These are phyloP conservation scores for Russula virescens DNA, from an alignment of 768 basidiomycete genomes.

Conservation along the genomic window DNA sequence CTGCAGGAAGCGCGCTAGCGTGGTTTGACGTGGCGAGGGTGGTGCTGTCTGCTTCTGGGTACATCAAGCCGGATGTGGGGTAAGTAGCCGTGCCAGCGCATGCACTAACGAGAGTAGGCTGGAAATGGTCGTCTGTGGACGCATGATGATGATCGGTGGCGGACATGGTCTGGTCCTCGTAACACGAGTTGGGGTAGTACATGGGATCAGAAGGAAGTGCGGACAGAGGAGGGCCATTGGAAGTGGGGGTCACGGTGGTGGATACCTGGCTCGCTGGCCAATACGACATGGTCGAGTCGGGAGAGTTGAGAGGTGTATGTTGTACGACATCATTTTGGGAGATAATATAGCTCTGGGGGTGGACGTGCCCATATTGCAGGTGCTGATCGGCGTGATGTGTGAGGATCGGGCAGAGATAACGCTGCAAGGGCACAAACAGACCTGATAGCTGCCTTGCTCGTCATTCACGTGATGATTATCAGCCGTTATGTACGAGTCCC, in stretches of 20 bases:
- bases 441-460: conserved; percentile 8
- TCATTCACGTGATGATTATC: conserved; percentile 9
- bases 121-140: not conserved
- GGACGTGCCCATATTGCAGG: not conserved
- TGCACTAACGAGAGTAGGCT: not conserved
- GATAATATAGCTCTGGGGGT: not conserved
- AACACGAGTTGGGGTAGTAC: not conserved
- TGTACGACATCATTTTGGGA: not conserved
- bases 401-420: not conserved
- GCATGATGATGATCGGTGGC: not conserved
- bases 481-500: not conserved
- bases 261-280: conserved; percentile 10
- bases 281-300: not conserved
- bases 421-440: not conserved
- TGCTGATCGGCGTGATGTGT: not conserved
- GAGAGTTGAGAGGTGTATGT: not conserved
- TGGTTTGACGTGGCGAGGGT: not conserved
- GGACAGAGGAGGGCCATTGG: not conserved
- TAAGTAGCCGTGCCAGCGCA: conserved; percentile 7
- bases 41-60: not conserved
- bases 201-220: not conserved
- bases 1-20: not conserved
- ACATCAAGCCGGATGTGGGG: not conserved
- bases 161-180: not conserved
- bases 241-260: not conserved